Conservation (phyloP, 139 green algal species). For the Chlorella sp. region DNA sequence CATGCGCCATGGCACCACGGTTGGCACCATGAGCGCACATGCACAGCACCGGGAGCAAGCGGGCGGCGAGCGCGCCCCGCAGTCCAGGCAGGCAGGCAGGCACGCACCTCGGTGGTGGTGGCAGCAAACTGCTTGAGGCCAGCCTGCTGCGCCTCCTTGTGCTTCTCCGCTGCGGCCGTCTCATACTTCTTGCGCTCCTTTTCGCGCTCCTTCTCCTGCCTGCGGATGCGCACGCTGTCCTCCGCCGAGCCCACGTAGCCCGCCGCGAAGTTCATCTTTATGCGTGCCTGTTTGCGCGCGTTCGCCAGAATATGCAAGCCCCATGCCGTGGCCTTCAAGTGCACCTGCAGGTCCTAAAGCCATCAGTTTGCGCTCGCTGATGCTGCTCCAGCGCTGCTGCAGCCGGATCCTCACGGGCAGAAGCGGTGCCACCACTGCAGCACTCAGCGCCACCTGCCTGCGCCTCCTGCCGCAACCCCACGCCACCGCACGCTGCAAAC, state of each 20-base stretch:
- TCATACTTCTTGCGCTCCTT: slow-evolving; percentile 67
- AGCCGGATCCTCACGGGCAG: too few relatives aligned
- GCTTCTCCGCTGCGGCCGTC: slow-evolving; percentile 25
- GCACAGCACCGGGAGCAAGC: background rate
- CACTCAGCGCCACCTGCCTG: too few relatives aligned
- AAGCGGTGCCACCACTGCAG: too few relatives aligned
- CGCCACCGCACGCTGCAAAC: too few relatives aligned
- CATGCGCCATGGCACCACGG: too few relatives aligned
- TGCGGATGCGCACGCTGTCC: slow-evolving; percentile 61
- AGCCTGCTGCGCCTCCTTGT: slow-evolving; percentile 23
- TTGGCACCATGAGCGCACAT: background rate
- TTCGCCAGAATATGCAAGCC: too few relatives aligned
- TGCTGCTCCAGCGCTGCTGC: too few relatives aligned
- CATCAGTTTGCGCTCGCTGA: too few relatives aligned
- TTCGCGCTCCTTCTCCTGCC: slow-evolving; percentile 68
- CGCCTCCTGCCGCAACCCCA: too few relatives aligned
- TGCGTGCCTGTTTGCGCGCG: too few relatives aligned
- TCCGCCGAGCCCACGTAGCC: slow-evolving; percentile 75
- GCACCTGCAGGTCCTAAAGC: too few relatives aligned
- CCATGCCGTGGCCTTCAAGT: too few relatives aligned
- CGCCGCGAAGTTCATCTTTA: slow-evolving; percentile 35
- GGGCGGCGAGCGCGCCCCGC: background rate
- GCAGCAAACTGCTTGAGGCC: slow-evolving; percentile 58
- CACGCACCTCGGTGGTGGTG: slow-evolving; percentile 43
- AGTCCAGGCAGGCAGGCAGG: background rate